phyloP scores from a whole-genome alignment of 441 rosid species.

The Kokia cookei region DNA sequence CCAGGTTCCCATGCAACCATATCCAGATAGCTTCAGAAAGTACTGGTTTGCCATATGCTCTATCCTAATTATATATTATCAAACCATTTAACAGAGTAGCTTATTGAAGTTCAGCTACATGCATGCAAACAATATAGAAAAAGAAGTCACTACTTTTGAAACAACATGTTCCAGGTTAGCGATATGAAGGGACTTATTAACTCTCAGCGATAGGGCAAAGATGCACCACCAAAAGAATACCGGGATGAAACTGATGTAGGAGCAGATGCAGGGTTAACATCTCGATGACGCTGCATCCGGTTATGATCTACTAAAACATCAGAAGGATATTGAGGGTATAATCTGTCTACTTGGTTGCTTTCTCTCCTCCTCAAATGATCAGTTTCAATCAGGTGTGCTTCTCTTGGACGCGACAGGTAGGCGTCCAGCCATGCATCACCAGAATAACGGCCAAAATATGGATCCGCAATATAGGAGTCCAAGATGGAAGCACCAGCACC shows the following conservation, averaged over 20 bases:
- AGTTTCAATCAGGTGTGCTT: conserved; percentile 16
- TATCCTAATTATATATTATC: neutral
- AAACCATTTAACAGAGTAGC: neutral
- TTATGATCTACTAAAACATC: conserved; percentile 31
- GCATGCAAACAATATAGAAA: neutral
- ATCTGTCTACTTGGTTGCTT: conserved; percentile 14
- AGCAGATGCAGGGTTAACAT: conserved; percentile 18
- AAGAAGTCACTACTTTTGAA: neutral
- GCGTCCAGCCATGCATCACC: neutral
- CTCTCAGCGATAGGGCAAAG: neutral
- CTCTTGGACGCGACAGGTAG: neutral
- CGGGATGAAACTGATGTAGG: conserved; percentile 48
- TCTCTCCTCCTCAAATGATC: conserved; percentile 26
- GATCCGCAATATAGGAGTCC: neutral
- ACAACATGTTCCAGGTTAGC: neutral
- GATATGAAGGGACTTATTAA: neutral
- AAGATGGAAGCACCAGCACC: neutral
- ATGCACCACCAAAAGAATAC: conserved; percentile 50
- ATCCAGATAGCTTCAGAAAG: neutral
- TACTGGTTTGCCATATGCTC: neutral
- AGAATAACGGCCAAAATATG: neutral
- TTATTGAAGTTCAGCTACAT: neutral
- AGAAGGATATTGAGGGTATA: conserved; percentile 33
- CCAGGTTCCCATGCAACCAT: neutral
- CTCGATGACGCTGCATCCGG: conserved; percentile 19